Base-by-base conservation (phyloP, 805 yeast species). In the Myxozyma monticola region DNA sequence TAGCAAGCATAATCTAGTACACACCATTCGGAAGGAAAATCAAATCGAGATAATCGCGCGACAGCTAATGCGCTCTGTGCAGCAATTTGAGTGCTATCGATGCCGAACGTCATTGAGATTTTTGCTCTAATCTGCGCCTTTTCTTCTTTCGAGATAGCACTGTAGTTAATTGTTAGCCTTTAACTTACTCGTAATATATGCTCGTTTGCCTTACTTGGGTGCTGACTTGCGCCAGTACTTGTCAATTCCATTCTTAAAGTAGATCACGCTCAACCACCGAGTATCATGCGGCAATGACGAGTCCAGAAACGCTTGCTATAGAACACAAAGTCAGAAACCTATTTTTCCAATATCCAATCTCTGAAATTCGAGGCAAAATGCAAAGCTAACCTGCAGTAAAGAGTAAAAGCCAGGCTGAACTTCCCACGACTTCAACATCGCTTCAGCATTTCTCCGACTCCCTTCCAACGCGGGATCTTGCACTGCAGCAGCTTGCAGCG, bases 221-320 rank as follows among this genome's bases (percentile, higher is more conserved):
- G 87, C 73, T 0, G 88, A 74, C 0, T 83, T 72, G 51, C 96
- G 74, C 98, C 99, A 91, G 62, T 80, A 80, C 63, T 78, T 80
- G 15, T 88, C 96, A 18, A 88, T 73, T 1, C 95, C 95, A 66
- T 91, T 91, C 63, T 93, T 91, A 68, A 91, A 81, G 57, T 85
- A 85, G 36, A 91, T 91, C 1, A 88, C 76, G 0, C 96, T 89
- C 22, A 90, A 71, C 96, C 96, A 89, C 61, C 98, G 73, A 6
- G 81, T 71, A 51, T 85, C 86, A 26, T 84, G 67, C 0, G 89
- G 77, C 15, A 78, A 60, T 0, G 80, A 74, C 2, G 73, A 63
- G 55, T 86, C 83, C 47, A 80, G 70, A 65, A 87, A 90, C 0
- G 81, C 74, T 4, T 78, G 68, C 62, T 78, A 70, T 2, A 46